Percentiles rank a stretch among this genome's conserved stretches.
These are phyloP conservation scores for Pythium sp. DNA, from an alignment of 352 stramenopile species.

Conservation along the genomic window DNA sequence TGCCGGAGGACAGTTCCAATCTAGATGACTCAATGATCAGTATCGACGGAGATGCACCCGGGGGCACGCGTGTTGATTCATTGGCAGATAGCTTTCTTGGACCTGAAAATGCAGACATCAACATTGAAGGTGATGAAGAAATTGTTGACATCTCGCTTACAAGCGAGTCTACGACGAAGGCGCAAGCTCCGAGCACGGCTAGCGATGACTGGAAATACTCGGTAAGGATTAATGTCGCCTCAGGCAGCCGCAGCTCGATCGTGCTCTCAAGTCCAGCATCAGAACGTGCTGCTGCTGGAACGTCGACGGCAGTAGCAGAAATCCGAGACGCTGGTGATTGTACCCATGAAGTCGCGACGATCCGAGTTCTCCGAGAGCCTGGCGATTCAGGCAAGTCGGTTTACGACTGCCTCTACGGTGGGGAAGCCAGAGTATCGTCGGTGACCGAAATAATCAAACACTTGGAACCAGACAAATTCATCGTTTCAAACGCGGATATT, in stretches of 20 bases:
- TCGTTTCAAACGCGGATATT: background rate
- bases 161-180: background rate
- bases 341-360: background rate
- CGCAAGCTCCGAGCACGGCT: background rate
- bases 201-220: conserved; percentile 14
- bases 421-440: background rate
- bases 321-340: background rate
- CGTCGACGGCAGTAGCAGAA: background rate
- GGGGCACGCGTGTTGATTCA: background rate
- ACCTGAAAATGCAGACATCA: conserved; percentile 1
- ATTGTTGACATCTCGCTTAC: background rate
- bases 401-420: conserved; percentile 32
- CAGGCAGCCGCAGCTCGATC: conserved; percentile 24
- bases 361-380: conserved; percentile 40
- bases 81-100: background rate
- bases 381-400: conserved; percentile 28
- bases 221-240: conserved; percentile 33
- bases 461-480: background rate
- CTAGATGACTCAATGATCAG: background rate
- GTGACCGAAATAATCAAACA: background rate
- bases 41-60: background rate
- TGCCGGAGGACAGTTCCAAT: too few relatives aligned
- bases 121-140: background rate
- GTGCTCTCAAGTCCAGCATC: conserved; percentile 13
- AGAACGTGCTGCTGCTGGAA: background rate